Evolutionary conservation across 2,329 filamentous ascomycete genomes (phyloP).

Genomic region (Penicillium sp.): DNA sequence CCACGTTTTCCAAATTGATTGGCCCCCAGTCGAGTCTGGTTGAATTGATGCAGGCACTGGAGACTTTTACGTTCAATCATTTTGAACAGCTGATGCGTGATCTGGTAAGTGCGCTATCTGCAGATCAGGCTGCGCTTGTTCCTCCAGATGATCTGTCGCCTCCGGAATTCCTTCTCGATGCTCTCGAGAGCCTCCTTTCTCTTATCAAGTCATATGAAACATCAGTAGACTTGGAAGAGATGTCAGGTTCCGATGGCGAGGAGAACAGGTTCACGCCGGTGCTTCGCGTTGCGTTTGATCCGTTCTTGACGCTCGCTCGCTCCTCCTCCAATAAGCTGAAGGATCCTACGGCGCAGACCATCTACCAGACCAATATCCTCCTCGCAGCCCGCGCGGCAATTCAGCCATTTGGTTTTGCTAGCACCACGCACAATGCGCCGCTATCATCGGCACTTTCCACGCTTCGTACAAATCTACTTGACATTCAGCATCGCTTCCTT

Average conservation of each 20-base stretch:
- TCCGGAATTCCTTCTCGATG: slow-evolving; percentile 73
- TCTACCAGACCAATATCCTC: slow-evolving; percentile 45
- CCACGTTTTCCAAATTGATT: slow-evolving; percentile 76
- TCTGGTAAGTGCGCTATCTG: slow-evolving; percentile 57
- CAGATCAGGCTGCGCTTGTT: slow-evolving; percentile 66
- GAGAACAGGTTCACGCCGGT: slow-evolving; percentile 69
- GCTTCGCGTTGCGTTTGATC: slow-evolving; percentile 73
- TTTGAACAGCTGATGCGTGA: slow-evolving; percentile 79
- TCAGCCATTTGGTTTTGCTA: slow-evolving; percentile 53
- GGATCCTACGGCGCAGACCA: slow-evolving; percentile 41
- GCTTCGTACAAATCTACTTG: slow-evolving; percentile 50
- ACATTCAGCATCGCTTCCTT: slow-evolving; percentile 67
- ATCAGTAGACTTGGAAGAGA: slow-evolving; percentile 51
- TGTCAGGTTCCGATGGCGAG: slow-evolving; percentile 51
- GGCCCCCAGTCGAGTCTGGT: slow-evolving; percentile 63
- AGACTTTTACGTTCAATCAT: slow-evolving; percentile 71
- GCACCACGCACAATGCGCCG: slow-evolving; percentile 51
- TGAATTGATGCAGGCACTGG: slow-evolving; percentile 61
- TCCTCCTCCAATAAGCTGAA: slow-evolving; percentile 46
- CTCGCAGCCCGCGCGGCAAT: slow-evolving; percentile 36
- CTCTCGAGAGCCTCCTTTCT: slow-evolving; percentile 67
- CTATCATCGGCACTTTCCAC: slow-evolving; percentile 49
- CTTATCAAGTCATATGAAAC: slow-evolving; percentile 85
- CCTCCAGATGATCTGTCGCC: slow-evolving; percentile 67
- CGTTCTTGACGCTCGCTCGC: slow-evolving; percentile 64